phyloP scores from a whole-genome alignment of 2,329 filamentous ascomycete species.

The Sporothrix luriei region DNA sequence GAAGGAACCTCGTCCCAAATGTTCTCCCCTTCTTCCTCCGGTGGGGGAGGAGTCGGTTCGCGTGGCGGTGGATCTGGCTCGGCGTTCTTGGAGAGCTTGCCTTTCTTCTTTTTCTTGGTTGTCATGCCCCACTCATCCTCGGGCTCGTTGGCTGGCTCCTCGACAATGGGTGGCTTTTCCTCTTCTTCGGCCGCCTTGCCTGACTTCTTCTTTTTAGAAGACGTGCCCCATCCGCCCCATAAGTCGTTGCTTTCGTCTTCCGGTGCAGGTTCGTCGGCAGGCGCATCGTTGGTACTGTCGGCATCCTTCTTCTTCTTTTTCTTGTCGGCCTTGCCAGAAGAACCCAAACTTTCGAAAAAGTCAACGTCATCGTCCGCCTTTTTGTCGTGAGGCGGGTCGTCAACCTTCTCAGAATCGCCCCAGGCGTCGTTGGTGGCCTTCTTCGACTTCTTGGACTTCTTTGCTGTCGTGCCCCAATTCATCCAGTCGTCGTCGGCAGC shows the following conservation, averaged over 20 bases:
- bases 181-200: constrained; percentile 48
- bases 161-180: constrained; percentile 44
- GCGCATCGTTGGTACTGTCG: constrained; percentile 36
- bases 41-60: constrained; percentile 51
- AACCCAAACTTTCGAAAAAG: constrained; percentile 40
- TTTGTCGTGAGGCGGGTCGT: constrained; percentile 34
- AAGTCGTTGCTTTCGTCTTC: constrained; percentile 40
- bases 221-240: constrained; percentile 41
- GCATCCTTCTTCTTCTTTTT: constrained; percentile 39
- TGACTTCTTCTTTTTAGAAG: constrained; percentile 41
- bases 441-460: constrained; percentile 33
- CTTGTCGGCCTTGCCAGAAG: constrained; percentile 40
- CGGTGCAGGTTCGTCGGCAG: constrained; percentile 48
- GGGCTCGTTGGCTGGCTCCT: constrained; percentile 44
- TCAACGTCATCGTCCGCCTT: constrained; percentile 35
- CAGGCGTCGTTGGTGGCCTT: constrained; percentile 24
- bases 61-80: constrained; percentile 51
- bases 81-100: constrained; percentile 44
- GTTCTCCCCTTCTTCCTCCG: constrained; percentile 47
- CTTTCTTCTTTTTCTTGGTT: constrained; percentile 42
- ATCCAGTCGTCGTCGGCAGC: constrained; percentile 34
- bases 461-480: constrained; percentile 28
- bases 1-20: constrained; percentile 45
- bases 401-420: constrained; percentile 32
- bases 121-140: constrained; percentile 44